Conservation (phyloP, 352 stramenopile species). For the Phytophthora cryptogea region DNA sequence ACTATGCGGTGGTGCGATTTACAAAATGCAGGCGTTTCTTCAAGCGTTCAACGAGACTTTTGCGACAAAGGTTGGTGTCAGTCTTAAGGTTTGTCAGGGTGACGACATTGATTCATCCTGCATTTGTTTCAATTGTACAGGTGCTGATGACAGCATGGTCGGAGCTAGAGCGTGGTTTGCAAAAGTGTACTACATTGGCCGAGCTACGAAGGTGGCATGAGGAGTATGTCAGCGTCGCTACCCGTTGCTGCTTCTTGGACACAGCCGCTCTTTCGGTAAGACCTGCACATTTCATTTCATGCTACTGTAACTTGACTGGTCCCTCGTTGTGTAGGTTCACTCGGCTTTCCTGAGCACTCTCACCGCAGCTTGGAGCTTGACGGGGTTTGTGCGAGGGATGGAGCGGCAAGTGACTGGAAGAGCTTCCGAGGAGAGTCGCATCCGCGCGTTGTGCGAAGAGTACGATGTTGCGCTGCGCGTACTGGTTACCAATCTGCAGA, state of each 20-base stretch:
- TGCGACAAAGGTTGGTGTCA: slow-evolving; percentile 35
- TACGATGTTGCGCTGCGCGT: slow-evolving; percentile 27
- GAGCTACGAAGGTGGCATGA: slow-evolving; percentile 43
- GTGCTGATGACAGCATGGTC: slow-evolving; percentile 48
- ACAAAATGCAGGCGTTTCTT: slow-evolving; percentile 49
- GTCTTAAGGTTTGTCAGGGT: not conserved
- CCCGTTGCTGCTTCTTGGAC: slow-evolving; percentile 52
- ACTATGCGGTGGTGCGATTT: slow-evolving; percentile 36
- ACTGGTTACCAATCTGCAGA: slow-evolving; percentile 36
- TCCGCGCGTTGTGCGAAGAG: slow-evolving; percentile 28
- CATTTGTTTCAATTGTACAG: slow-evolving; percentile 23
- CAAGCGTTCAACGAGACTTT: slow-evolving; percentile 57
- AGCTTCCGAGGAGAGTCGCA: slow-evolving; percentile 16
- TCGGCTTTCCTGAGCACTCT: slow-evolving; percentile 32
- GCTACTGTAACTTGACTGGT: not conserved
- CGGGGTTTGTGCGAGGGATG: slow-evolving; percentile 35
- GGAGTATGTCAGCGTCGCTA: slow-evolving; percentile 36
- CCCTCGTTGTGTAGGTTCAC: slow-evolving; percentile 30
- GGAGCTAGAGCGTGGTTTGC: slow-evolving; percentile 26
- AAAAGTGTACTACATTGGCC: slow-evolving; percentile 29
- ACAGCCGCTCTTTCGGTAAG: slow-evolving; percentile 27
- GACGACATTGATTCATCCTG: not conserved
- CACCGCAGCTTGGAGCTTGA: slow-evolving; percentile 36
- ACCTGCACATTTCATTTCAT: not conserved
- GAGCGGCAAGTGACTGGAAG: slow-evolving; percentile 30